Base-by-base conservation (phyloP, 345 rosid genomes). In the Capsella bursapastoris region DNA sequence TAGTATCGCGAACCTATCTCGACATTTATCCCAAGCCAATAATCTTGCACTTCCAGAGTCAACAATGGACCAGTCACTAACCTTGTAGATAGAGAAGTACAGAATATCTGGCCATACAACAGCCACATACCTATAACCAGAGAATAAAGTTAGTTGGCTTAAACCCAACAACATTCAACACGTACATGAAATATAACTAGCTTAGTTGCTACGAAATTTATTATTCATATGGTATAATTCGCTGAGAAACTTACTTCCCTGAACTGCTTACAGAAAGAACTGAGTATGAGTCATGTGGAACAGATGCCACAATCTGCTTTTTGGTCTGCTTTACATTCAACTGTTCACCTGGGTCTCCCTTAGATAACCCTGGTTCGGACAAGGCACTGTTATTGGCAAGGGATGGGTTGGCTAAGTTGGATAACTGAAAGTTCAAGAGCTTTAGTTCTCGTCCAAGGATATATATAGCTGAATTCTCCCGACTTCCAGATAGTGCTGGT, bases 51-150 rank as follows among this genome's bases (percentile, higher is more conserved):
- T 88, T 67, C 98, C 99, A 73, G 92, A 95, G 82, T 95, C 99
- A 83, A 95, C 97, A 79, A 90, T 79, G 32, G 97, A 83, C 99
- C 99, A 95, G 74, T 92, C 98, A 66, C 93, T 89, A 60, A 90
- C 96, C 80, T 90, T 95, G 89, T 90, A 95, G 79, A 95, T 77
- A 62, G 97, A 87, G 85, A 95, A 95, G 84, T 92, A 86, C 16
- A 96, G 90, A 63, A 95, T 85, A 85, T 95, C 98, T 7, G 99
- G 99, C 99, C 99, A 95, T 72, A 95, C 93, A 76, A 95, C 81
- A 40, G 93, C 92, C 38, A 95, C 89, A 83, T 90, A 92, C 89
- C 99, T 95, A 92, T 84, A 83, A 64, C 75, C 72, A 76, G 62
- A 74, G 68, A 62, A 48, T 64, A 58, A 27, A 45, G 53, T 76